These are phyloP conservation scores for Colletotrichum trifolii DNA, from an alignment of 2,329 filamentous ascomycete genomes.

Conservation along the genomic window DNA sequence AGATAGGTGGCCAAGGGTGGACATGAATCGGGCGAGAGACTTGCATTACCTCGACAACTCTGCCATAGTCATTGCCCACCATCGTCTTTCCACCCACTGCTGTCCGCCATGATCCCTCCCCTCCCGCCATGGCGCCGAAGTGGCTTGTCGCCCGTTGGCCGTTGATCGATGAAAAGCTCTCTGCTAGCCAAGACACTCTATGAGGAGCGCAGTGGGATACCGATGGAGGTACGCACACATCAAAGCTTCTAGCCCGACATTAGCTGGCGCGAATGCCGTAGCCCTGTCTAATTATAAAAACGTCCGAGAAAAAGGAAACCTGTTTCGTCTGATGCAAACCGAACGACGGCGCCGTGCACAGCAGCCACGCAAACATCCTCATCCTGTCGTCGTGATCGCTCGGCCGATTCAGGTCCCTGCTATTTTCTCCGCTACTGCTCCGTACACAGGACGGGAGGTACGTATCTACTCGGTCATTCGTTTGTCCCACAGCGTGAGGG, in stretches of 20 bases:
- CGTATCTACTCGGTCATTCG: slow-evolving; percentile 23
- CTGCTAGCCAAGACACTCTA: too few species aligned
- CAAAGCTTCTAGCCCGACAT: slow-evolving; percentile 7
- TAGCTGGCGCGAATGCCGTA: slow-evolving; percentile 2
- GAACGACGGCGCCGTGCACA: not conserved
- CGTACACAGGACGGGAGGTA: too few species aligned
- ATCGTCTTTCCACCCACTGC: too few species aligned
- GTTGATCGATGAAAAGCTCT: slow-evolving; percentile 9
- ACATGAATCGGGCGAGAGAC: too few species aligned
- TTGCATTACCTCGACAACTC: too few species aligned
- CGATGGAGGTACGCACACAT: not conserved
- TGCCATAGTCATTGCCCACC: not conserved
- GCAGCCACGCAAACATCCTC: slow-evolving; percentile 17
- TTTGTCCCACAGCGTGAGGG: slow-evolving; percentile 23
- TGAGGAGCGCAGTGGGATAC: not conserved
- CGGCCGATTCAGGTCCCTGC: slow-evolving; percentile 23
- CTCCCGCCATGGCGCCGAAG: slow-evolving; percentile 30
- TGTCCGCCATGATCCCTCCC: not conserved
- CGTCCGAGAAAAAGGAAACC: slow-evolving; percentile 4
- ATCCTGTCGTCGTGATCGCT: slow-evolving; percentile 11
- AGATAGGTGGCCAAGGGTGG: too few species aligned
- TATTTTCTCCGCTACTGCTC: not conserved
- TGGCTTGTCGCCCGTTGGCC: slow-evolving; percentile 20
- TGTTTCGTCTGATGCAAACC: slow-evolving; percentile 12
- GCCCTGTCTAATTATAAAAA: slow-evolving; percentile 5